Evolutionary conservation across 108 stramenopile genomes (phyloP), one percentile per base, ranked within the genome.

Genomic region (Cyclotella baltica): DNA sequence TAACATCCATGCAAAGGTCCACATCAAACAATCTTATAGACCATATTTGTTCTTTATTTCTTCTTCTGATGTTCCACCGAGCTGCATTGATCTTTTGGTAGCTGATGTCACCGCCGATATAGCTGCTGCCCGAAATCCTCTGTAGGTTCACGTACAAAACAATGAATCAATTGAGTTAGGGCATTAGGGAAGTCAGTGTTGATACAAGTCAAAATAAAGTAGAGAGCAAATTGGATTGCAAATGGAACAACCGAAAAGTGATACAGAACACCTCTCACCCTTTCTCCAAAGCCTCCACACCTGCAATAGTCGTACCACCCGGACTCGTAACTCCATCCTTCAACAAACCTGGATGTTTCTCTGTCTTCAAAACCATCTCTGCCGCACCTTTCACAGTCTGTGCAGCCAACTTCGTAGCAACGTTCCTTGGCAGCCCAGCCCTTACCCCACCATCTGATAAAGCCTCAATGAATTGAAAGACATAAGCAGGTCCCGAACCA

Each of bases 301-400:
- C 98, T 20, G 96, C 92, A 85, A 97, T 97, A 8, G 98, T 98
- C 2, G 98, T 97, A 23, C 98, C 98, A 29, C 98, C 98, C 5
- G 98, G 96, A 34, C 89, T 91, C 30, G 85, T 86, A 23, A 98
- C 98, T 53, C 78, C 70, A 77, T 98, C 98, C 73, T 98, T 98
- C 43, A 98, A 87, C 61, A 80, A 64, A 11, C 93, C 98, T 13
- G 98, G 98, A 88, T 98, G 98, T 19, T 69, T 85, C 9, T 93
- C 94, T 3, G 96, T 97, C 62, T 88, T 74, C 23, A 97, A 85
- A 19, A 97, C 96, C 97, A 98, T 98, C 63, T 92, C 91, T 0
- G 98, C 98, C 18, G 98, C 98, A 30, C 98, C 98, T 78, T 95
- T 96, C 27, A 98, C 97, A 0, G 95, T 98, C 76, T 97, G 97